These are phyloP conservation scores for Dacryopinax spathularia DNA, from an alignment of 768 basidiomycete genomes.

Conservation along the genomic window DNA sequence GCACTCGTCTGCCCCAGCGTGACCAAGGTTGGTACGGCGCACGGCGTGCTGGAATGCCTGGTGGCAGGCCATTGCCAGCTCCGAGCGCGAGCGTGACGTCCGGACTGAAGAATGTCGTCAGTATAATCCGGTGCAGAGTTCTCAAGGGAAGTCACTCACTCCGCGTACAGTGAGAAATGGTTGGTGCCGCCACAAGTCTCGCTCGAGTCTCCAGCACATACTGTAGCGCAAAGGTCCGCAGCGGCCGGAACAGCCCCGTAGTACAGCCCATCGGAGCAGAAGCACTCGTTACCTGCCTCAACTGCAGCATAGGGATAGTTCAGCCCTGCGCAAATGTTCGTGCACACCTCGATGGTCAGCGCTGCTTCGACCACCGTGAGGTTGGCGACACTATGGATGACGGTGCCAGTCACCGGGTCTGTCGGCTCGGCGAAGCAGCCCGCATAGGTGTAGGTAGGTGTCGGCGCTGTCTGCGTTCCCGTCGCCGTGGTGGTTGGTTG, in stretches of 20 bases:
- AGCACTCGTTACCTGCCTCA: not conserved
- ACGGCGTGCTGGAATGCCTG: not conserved
- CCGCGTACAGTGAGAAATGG: not conserved
- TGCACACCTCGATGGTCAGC: not conserved
- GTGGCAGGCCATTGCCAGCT: not conserved
- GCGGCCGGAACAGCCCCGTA: not conserved
- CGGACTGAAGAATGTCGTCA: not conserved
- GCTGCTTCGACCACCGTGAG: not conserved
- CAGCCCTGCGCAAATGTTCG: not conserved
- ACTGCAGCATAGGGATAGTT: not conserved
- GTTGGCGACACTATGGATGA: not conserved
- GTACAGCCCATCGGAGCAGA: not conserved
- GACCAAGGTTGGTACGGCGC: not conserved
- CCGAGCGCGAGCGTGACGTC: not conserved
- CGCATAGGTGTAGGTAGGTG: not conserved
- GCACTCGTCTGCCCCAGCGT: not conserved
- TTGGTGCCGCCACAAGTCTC: not conserved
- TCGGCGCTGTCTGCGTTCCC: not conserved
- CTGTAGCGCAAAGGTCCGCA: not conserved
- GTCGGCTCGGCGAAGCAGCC: not conserved
- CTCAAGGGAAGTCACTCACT: not conserved
- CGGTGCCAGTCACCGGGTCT: not conserved
- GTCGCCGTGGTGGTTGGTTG: not conserved
- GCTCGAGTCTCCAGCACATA: not conserved
- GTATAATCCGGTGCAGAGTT: too few relatives aligned